Base-by-base conservation (phyloP, 805 yeast genomes). In the Sungouiozyma intestinalis region DNA sequence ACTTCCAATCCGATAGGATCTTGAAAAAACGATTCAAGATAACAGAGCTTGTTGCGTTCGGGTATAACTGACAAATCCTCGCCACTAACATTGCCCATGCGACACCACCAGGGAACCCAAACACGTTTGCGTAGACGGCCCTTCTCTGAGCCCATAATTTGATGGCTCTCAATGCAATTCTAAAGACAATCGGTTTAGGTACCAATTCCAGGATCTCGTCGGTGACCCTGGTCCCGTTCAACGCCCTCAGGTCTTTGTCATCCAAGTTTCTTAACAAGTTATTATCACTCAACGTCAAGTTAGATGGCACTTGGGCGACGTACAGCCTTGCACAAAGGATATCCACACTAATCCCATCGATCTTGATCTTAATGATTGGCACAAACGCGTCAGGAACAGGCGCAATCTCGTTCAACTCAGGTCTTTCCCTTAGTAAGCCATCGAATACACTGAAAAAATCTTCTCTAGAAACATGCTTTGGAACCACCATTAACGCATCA, bases 81-180 rank as follows among this genome's bases (percentile, higher is more conserved):
- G 97, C 98, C n/a, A 88, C 97, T 34, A 92, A 63, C 97, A 92
- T 92, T 1, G 98, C 98, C 98, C 98, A 92, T 1, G 98, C 98
- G 39, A 92, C 98, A 63, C 98, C 98, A 55, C 98, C 98, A 1
- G 97, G 98, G 64, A 90, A 92, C 0, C 98, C 98, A 72, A 82
- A 85, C 36, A 92, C 82, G 57, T 92, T 92, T 5, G 85, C 97
- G 64, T 92, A 92, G 14, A 92, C 76, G 0, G 96, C 97, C 40
- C 97, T 73, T 54, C 87, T 77, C 58, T 87, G 90, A 0, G 98
- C 98, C 98, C 98, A 92, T 55, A 92, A 70, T 62, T 92, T 92
- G 48, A 92, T 84, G 14, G 95, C 88, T 49, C 98, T 70, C 44
- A 92, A 67, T 1, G 97, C 95, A 52, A 87, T 88, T 57, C 86